phyloP scores from a whole-genome alignment of 1,284 basidiomycete species.

The Golubevia pallescens region DNA sequence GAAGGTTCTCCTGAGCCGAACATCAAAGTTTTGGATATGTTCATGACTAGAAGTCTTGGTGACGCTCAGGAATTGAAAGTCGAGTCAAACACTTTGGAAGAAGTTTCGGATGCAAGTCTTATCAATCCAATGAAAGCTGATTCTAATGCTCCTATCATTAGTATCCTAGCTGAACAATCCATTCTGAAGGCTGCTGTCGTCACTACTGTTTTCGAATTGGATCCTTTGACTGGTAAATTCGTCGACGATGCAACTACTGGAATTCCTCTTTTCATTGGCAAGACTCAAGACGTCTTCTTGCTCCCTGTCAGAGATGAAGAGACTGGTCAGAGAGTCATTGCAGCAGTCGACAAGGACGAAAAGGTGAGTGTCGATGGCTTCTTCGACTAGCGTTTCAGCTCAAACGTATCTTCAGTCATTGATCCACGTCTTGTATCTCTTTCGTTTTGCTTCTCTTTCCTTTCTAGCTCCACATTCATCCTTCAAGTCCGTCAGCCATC shows the following conservation, averaged over 20 bases:
- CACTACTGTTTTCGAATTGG: constrained; percentile 54
- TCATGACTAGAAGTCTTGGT: constrained; percentile 40
- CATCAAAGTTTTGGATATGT: constrained; percentile 41
- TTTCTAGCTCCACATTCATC: no score
- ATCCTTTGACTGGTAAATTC: constrained; percentile 54
- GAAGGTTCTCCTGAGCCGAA: constrained; percentile 41
- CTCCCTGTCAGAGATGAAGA: constrained; percentile 34
- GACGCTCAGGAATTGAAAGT: neutral
- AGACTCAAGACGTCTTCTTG: constrained; percentile 35
- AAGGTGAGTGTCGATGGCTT: neutral
- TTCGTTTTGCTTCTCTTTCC: no score
- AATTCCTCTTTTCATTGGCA: constrained; percentile 29
- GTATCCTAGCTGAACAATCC: constrained; percentile 48
- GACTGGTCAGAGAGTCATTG: constrained; percentile 8
- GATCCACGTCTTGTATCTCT: no score
- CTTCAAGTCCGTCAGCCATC: neutral
- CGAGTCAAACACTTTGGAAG: neutral
- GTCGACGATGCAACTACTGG: constrained; percentile 21
- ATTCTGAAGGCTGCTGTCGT: constrained; percentile 21
- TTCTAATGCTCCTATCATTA: constrained; percentile 24
- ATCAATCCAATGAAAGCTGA: constrained; percentile 22
- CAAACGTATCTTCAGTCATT: neutral
- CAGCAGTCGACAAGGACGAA: neutral
- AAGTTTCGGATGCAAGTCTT: constrained; percentile 1
- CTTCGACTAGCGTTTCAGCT: constrained; percentile 1